A percentile compares a stretch with the other conserved stretches of the same genome.
Evolutionary conservation across 1,284 basidiomycete species (phyloP).

Genomic region (Cryptococcus deneoformans): DNA sequence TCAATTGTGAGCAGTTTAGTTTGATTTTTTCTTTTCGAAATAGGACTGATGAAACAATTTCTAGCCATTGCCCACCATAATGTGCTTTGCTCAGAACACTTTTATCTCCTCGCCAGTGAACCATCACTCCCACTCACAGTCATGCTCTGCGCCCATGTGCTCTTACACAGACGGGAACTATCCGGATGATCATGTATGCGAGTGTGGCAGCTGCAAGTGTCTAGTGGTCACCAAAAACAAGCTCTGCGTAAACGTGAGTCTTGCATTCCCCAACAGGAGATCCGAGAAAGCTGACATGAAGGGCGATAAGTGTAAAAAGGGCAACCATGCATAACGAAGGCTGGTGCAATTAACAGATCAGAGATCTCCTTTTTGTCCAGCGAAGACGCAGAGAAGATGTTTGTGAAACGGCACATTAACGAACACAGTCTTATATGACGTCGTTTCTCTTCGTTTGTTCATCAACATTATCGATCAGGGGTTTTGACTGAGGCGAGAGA

Average conservation of each 20-base stretch:
- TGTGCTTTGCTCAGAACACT: slow-evolving; percentile 6
- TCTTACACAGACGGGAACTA: slow-evolving; percentile 1
- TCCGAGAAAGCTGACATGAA: not conserved
- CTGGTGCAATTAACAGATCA: too few species aligned
- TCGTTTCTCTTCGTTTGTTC: too few species aligned
- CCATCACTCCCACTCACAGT: not conserved
- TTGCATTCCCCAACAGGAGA: not conserved
- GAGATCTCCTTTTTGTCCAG: too few species aligned
- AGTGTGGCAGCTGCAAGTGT: slow-evolving; percentile 20
- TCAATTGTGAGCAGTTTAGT: too few species aligned
- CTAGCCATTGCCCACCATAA: not conserved
- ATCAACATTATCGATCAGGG: too few species aligned
- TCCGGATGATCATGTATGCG: slow-evolving; percentile 16
- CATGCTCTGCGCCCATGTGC: not conserved
- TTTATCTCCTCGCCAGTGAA: too few species aligned
- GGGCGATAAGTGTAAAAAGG: slow-evolving; percentile 1
- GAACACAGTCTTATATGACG: too few species aligned
- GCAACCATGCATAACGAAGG: slow-evolving; percentile 9
- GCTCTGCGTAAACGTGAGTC: slow-evolving; percentile 33
- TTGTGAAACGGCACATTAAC: too few species aligned
- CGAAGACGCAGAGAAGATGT: too few species aligned
- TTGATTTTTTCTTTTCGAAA: too few species aligned
- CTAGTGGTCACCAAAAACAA: slow-evolving; percentile 20
- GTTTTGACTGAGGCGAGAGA: too few species aligned
- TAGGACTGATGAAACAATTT: too few species aligned